phyloP scores from a whole-genome alignment of 1,284 basidiomycete species.

The Pyrrhoderma lamaoense region DNA sequence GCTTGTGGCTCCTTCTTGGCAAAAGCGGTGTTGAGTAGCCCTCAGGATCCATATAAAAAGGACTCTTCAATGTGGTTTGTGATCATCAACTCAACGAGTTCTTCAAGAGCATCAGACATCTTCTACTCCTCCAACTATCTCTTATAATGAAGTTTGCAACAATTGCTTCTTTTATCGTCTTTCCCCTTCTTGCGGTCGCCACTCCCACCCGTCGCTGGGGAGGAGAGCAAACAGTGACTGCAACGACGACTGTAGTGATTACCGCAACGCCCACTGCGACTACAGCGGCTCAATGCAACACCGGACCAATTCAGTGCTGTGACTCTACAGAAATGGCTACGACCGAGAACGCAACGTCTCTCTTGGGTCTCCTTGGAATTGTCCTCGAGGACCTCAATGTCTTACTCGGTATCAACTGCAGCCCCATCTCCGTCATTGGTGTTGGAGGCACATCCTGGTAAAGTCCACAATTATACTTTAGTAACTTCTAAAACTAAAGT shows the following conservation, averaged over 20 bases:
- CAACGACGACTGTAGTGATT: background rate
- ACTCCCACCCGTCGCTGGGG: conserved; percentile 1
- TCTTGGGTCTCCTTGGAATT: conserved; percentile 27
- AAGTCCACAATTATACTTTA: background rate
- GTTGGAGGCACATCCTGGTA: conserved; percentile 2
- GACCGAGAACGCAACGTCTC: background rate
- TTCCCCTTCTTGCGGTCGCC: conserved; percentile 17
- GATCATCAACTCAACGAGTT: too few relatives aligned
- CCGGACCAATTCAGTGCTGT: conserved; percentile 16
- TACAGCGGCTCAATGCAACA: conserved; percentile 19
- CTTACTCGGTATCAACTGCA: conserved; percentile 28
- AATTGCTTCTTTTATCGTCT: conserved; percentile 1
- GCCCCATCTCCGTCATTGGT: conserved; percentile 25
- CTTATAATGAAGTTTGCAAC: conserved; percentile 10
- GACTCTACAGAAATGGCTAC: conserved; percentile 3
- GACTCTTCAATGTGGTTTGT: too few relatives aligned
- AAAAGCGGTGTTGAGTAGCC: too few relatives aligned
- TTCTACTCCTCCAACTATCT: background rate
- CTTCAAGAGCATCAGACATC: background rate
- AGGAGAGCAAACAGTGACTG: background rate
- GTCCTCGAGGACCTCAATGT: conserved; percentile 24
- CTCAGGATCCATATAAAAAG: too few relatives aligned
- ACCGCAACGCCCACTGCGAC: conserved; percentile 8
- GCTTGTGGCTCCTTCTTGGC: too few relatives aligned
- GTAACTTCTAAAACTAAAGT: background rate